Evolutionary conservation across 2,329 filamentous ascomycete genomes (phyloP).

Genomic region (Neonectria sp.): DNA sequence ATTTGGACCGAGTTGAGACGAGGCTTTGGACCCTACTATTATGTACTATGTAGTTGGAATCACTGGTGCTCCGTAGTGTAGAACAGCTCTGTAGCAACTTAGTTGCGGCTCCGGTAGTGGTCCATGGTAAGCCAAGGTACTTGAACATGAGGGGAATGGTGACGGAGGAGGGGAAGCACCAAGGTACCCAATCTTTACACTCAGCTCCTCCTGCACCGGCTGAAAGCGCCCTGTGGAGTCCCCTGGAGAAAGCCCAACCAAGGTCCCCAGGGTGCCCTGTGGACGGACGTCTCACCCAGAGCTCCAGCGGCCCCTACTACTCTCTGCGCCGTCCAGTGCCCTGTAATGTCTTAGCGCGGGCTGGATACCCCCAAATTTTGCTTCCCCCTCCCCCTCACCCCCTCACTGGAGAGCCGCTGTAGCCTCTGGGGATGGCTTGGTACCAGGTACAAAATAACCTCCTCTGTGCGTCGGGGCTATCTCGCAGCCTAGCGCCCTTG

Average conservation of each 20-base stretch:
- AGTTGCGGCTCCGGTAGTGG: neutral
- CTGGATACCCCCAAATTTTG: constrained; percentile 14
- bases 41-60: neutral
- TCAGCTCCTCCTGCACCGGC: neutral
- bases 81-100: neutral
- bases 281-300: constrained; percentile 17
- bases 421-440: constrained; percentile 13
- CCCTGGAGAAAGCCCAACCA: constrained; percentile 23
- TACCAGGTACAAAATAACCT: constrained; percentile 27
- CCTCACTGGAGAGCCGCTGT: constrained; percentile 16
- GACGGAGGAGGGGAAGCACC: constrained; percentile 15
- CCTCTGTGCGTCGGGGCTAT: constrained; percentile 29
- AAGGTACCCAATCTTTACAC: neutral
- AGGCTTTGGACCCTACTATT: neutral
- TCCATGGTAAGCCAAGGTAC: neutral
- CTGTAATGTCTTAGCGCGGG: constrained; percentile 17
- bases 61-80: neutral
- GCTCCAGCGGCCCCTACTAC: constrained; percentile 2
- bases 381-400: constrained; percentile 15
- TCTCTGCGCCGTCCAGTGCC: constrained; percentile 18
- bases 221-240: constrained; percentile 20
- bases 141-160: constrained; percentile 6
- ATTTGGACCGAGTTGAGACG: neutral
- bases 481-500: constrained; percentile 25
- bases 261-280: constrained; percentile 9